Evolutionary conservation across 2,329 filamentous ascomycete genomes (phyloP), one percentile per base, ranked within the genome.

Genomic region (Pleurostoma richardsiae): DNA sequence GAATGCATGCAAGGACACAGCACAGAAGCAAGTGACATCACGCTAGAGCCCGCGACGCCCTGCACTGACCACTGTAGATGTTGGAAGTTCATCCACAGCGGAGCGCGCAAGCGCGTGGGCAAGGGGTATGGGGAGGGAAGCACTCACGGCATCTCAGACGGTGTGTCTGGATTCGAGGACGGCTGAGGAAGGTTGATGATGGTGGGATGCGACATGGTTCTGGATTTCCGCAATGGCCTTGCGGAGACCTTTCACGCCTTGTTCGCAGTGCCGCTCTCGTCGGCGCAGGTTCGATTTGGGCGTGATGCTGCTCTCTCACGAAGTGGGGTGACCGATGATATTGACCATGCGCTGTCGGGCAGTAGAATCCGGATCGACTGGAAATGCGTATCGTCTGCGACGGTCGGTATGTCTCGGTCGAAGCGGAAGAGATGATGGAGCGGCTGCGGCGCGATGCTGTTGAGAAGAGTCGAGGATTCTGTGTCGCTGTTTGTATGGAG

Each of bases 81-180:
- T 19, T 19, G 19, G 19, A 19, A 19, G 19, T 19, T 19, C 19
- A 19, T 19, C 19, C 19, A 19, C 19, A 43, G 41, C 48, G 28
- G 47, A 50, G 41, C 49, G 48, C 47, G 52, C 47, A 45, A 44
- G 29, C 48, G 10, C 42, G 11, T 29, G 33, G 30, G 46, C 39
- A 39, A 39, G 19, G 51, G 28, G 40, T 38, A 41, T 6, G 28
- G 40, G 29, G 29, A 43, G 26, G 41, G 40, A 38, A 44, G 36
- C 5, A 76, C 87, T 72, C 78, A 95, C 88, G 91, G 91, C 70
- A 88, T 85, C 59, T 96, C 91, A 45, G 86, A 91, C 30, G 90
- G 91, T 27, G 90, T 96, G 54, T 89, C 86, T 46, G 88, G 85
- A 52, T 89, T 87, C 33, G 89, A 91, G 26, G 85, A 82, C 48